Conservation (phyloP, 1,284 basidiomycete species). For the Cryptococcus wingfieldii region DNA sequence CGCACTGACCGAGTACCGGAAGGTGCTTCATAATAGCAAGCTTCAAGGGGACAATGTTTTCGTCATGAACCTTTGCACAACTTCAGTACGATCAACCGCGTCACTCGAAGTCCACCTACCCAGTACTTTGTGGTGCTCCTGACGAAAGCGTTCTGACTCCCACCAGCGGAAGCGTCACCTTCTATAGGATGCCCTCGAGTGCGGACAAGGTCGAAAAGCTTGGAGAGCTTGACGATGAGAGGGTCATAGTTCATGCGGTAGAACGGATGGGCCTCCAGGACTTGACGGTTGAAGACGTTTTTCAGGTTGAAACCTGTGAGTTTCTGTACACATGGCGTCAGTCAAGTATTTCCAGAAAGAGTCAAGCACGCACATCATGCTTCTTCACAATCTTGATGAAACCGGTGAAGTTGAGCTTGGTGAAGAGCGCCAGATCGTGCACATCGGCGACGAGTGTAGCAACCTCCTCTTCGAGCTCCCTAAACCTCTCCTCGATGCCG, state of each 20-base stretch:
- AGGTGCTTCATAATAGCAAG: constrained; percentile 89
- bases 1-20: constrained; percentile 72
- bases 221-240: constrained; percentile 93
- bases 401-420: constrained; percentile 94
- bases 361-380: constrained; percentile 56
- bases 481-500: constrained; percentile 81
- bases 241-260: constrained; percentile 67
- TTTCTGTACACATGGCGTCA: constrained; percentile 46
- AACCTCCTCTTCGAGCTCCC: constrained; percentile 87
- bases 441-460: constrained; percentile 96
- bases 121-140: constrained; percentile 98
- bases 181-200: constrained; percentile 91
- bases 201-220: constrained; percentile 90
- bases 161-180: constrained; percentile 90
- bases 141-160: constrained; percentile 93
- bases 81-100: neutral
- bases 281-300: constrained; percentile 71
- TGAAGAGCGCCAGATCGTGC: constrained; percentile 91
- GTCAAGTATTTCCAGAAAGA: neutral
- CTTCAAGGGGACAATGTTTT: constrained; percentile 94
- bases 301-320: constrained; percentile 58
- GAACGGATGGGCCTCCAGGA: constrained; percentile 91
- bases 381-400: constrained; percentile 99
- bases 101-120: constrained; percentile 54
- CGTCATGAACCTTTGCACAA: constrained; percentile 68